A percentile compares a stretch with the other conserved stretches of the same genome.
These are phyloP conservation scores for Phytophthora pistaciae DNA, from an alignment of 352 stramenopile genomes.

Conservation along the genomic window DNA sequence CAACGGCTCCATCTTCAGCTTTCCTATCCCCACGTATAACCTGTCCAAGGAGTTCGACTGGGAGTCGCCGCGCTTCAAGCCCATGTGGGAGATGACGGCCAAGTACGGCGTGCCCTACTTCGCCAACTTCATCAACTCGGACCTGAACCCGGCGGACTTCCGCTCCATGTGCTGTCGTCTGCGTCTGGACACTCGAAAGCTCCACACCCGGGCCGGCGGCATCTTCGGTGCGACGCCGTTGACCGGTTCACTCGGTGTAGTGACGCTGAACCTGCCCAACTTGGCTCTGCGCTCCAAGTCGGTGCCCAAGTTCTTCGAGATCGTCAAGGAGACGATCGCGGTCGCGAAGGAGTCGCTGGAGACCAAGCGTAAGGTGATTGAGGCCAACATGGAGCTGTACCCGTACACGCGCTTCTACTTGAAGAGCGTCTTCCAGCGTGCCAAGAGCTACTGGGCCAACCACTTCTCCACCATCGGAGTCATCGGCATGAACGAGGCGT, in stretches of 20 bases:
- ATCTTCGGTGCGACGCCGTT: conserved; percentile 39
- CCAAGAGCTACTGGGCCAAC: conserved; percentile 44
- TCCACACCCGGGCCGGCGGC: conserved; percentile 36
- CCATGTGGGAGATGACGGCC: conserved; percentile 41
- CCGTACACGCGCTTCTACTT: conserved; percentile 43
- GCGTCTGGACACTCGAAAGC: conserved; percentile 38
- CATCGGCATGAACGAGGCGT: conserved; percentile 43
- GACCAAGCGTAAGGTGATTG: conserved; percentile 38
- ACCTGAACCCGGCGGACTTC: conserved; percentile 38
- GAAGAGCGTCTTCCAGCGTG: conserved; percentile 35
- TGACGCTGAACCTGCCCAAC: conserved; percentile 43
- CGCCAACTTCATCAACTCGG: conserved; percentile 43
- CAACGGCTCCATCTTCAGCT: conserved; percentile 46
- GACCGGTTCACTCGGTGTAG: conserved; percentile 39
- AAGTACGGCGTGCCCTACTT: conserved; percentile 46
- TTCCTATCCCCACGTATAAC: conserved; percentile 45
- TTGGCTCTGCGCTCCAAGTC: conserved; percentile 33
- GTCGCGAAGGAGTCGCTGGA: conserved; percentile 41
- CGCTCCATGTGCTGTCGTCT: conserved; percentile 41
- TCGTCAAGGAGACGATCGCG: conserved; percentile 33
- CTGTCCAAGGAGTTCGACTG: conserved; percentile 42
- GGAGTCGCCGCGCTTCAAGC: conserved; percentile 34
- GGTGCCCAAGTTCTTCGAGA: conserved; percentile 34
- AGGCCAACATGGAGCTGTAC: conserved; percentile 42
- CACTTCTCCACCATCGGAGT: conserved; percentile 45